Base-by-base conservation (phyloP, 139 green algal species). In the Chlamydomonas incerta region DNA sequence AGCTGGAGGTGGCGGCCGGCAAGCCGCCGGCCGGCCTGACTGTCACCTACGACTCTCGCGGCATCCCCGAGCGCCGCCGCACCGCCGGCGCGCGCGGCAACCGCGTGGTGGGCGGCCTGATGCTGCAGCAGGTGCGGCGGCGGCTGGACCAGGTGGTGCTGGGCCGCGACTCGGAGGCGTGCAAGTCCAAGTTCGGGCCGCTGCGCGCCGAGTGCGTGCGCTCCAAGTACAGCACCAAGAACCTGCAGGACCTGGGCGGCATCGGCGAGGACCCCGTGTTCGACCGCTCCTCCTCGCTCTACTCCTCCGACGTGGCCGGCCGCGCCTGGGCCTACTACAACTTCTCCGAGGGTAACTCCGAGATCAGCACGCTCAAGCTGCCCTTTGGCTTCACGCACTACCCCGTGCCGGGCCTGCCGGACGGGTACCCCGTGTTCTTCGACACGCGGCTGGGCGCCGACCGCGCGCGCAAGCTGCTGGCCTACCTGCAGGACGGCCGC, bases 301-400 rank as follows among this genome's bases (percentile, higher is more conserved):
- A 80, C 82, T 33, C 73, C 21, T 1, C 65, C 29, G 52, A 82
- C 58, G 68, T 90, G 50, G 55, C 83, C 4, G 65, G 26, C 46
- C 72, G 79, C 37, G 74, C 83, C n/a, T 85, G 80, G 80, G 34
- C 80, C 66, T 58, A 60, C 80, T 85, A 85, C 80, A 85, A 85
- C 80, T 77, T 85, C 50, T 41, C 50, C 35, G 80, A 85, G 80
- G 80, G 80, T 34, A 77, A 77, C 47, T n/a, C 33, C 29, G 80
- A 85, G 58, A 76, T 85, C 80, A n/a, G n/a, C n/a, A 24, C 66
- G 18, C 8, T 24, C 31, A 31, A 57, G 41, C 82, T 34, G 14
- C 83, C 83, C 13, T 87, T 72, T 37, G 85, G 81, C 67, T 87
- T 86, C 80, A 70, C 75, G 58, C 80, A 94, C 86, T 69, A 93